Percentiles rank a stretch among this genome's conserved stretches.
Evolutionary conservation across 2,329 filamentous ascomycete species (phyloP).

Genomic region (Ophiobolus disseminans): DNA sequence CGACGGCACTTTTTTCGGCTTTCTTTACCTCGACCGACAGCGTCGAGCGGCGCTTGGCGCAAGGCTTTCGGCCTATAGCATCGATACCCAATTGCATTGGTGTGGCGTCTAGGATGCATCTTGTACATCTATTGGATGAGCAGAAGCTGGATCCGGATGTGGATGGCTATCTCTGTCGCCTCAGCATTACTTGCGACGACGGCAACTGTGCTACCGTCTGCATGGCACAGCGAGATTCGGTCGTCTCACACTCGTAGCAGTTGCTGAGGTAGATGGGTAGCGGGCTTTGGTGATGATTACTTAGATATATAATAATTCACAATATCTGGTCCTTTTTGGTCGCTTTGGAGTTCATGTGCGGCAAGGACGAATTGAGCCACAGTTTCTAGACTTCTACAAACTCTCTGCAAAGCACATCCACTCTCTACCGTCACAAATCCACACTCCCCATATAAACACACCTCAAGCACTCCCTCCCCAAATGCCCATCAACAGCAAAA

Average conservation of each 20-base stretch:
- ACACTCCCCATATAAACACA: too few relatives aligned
- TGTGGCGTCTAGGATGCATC: constrained; percentile 19
- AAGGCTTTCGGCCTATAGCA: constrained; percentile 26
- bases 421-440: too few relatives aligned
- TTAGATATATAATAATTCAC: constrained; percentile 3
- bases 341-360: too few relatives aligned
- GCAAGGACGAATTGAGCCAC: too few relatives aligned
- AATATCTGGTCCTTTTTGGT: background rate
- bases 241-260: background rate
- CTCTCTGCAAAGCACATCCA: background rate
- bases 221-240: constrained; percentile 3
- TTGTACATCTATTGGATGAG: constrained; percentile 3
- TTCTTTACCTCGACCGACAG: constrained; percentile 10
- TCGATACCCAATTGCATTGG: constrained; percentile 33
- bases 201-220: background rate
- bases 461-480: too few relatives aligned
- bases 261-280: constrained; percentile 3
- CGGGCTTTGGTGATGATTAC: constrained; percentile 2
- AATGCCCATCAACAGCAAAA: too few relatives aligned
- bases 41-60: constrained; percentile 19
- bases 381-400: too few relatives aligned
- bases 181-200: background rate
- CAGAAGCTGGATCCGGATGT: background rate
- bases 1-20: constrained; percentile 1
- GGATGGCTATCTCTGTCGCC: background rate